Conservation (phyloP, 139 green algal genomes). For the Micractinium sp. region DNA sequence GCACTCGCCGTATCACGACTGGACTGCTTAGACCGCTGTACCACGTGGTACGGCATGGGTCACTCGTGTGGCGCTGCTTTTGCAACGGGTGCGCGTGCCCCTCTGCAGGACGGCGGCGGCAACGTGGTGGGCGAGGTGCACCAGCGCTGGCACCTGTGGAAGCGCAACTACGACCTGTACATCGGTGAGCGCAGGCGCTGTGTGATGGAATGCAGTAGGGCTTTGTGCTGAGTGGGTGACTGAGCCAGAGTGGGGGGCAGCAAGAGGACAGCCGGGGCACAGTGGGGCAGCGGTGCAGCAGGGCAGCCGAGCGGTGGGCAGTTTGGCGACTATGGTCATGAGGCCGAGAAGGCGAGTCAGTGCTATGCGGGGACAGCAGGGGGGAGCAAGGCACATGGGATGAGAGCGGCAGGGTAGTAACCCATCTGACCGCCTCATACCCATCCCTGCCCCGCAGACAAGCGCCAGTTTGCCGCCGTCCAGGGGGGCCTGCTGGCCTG, state of each 20-base stretch:
- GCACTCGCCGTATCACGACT: background rate
- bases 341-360: no score
- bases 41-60: no score
- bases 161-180: conserved; percentile 87
- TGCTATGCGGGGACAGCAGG: no score
- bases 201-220: background rate
- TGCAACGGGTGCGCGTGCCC: no score
- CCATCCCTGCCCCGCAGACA: background rate
- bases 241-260: background rate
- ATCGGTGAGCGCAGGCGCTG: conserved; percentile 36
- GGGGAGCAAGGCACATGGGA: no score
- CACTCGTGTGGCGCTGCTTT: no score
- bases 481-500: conserved; percentile 80
- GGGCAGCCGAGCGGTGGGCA: no score
- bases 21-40: background rate
- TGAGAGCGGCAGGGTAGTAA: no score
- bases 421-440: no score
- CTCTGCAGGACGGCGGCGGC: conserved; percentile 10
- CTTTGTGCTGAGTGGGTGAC: background rate
- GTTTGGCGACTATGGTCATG: no score
- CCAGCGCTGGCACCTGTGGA: conserved; percentile 83
- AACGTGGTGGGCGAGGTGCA: conserved; percentile 66
- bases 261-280: no score
- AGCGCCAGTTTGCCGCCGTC: conserved; percentile 75
- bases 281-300: no score